Percentiles rank a stretch among this genome's conserved stretches.
Conservation (phyloP, 2,329 filamentous ascomycete genomes). For the Chaetothyriales sp. region DNA sequence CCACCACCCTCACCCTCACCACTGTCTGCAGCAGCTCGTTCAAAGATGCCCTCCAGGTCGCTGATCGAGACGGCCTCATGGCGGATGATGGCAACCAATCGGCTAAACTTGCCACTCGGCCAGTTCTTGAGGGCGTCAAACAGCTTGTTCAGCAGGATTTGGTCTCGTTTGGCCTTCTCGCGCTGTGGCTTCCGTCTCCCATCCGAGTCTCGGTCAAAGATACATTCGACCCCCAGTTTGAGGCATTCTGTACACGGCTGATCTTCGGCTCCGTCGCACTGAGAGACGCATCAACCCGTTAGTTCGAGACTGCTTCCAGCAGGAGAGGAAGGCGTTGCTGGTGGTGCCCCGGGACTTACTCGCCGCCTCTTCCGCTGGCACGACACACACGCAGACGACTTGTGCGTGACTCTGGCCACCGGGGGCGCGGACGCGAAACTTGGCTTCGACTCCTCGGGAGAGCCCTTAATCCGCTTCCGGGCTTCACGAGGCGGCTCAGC, state of each 20-base stretch:
- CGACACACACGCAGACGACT: constrained; percentile 1
- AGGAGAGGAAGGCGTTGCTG: not conserved
- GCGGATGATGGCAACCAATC: constrained; percentile 1
- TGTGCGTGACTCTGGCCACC: constrained; percentile 1
- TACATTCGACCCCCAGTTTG: constrained; percentile 2
- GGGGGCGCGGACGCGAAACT: not conserved
- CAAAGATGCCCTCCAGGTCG: not conserved
- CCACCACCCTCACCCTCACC: not conserved
- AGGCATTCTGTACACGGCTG: constrained; percentile 3
- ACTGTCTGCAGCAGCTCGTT: not conserved
- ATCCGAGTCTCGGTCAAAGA: constrained; percentile 3
- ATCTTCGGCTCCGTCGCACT: constrained; percentile 2
- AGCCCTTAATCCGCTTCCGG: not conserved
- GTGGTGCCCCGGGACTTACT: not conserved
- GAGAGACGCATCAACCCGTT: not conserved
- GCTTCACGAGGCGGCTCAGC: not conserved
- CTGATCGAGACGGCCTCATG: not conserved
- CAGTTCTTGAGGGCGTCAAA: not conserved
- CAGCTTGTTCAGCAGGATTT: not conserved
- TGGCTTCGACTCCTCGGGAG: not conserved
- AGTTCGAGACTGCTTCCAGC: not conserved
- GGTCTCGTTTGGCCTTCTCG: constrained; percentile 1
- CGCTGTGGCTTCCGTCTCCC: constrained; percentile 1
- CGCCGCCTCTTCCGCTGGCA: constrained; percentile 2
- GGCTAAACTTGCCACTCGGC: not conserved